A percentile compares a stretch with the other conserved stretches of the same genome.
phyloP scores from a whole-genome alignment of 2,329 filamentous ascomycete species.

The Fusarium goolgardi region DNA sequence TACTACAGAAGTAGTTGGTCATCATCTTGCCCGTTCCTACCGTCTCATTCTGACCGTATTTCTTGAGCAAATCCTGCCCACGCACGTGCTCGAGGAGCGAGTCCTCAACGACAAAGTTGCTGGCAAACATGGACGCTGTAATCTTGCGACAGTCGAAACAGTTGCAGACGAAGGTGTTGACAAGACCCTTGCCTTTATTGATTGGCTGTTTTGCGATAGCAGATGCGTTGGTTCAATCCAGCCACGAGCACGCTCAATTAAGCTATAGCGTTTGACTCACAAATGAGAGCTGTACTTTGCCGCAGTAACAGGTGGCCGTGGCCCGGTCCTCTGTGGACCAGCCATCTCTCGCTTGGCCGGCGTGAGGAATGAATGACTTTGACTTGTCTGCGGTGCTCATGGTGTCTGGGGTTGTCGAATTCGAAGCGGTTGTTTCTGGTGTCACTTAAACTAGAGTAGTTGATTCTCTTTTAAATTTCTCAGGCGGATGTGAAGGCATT shows the following conservation, averaged over 20 bases:
- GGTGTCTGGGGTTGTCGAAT: no score
- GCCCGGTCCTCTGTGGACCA: constrained; percentile 60
- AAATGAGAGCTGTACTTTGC: constrained; percentile 65
- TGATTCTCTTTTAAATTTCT: no score
- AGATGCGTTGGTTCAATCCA: fast-evolving
- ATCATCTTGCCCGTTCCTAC: constrained; percentile 46
- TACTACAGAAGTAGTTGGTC: constrained; percentile 5
- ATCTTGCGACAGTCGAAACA: constrained; percentile 72
- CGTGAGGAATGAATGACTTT: constrained; percentile 1
- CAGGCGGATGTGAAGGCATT: no score
- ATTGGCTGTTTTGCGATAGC: neutral
- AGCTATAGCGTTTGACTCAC: constrained; percentile 51
- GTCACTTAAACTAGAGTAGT: no score
- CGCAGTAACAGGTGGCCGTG: constrained; percentile 70
- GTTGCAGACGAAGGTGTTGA: constrained; percentile 67
- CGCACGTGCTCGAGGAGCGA: constrained; percentile 60
- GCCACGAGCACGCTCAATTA: fast-evolving
- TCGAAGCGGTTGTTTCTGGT: no score
- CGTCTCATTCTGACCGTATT: constrained; percentile 60
- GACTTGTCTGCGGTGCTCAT: neutral
- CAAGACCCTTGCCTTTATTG: constrained; percentile 49
- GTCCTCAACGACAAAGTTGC: constrained; percentile 65
- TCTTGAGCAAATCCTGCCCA: constrained; percentile 62
- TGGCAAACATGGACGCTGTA: constrained; percentile 71
- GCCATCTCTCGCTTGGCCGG: constrained; percentile 55